phyloP scores from a whole-genome alignment of 371 early-diverging fungal genomes.

The Apophysomyces elegans region DNA sequence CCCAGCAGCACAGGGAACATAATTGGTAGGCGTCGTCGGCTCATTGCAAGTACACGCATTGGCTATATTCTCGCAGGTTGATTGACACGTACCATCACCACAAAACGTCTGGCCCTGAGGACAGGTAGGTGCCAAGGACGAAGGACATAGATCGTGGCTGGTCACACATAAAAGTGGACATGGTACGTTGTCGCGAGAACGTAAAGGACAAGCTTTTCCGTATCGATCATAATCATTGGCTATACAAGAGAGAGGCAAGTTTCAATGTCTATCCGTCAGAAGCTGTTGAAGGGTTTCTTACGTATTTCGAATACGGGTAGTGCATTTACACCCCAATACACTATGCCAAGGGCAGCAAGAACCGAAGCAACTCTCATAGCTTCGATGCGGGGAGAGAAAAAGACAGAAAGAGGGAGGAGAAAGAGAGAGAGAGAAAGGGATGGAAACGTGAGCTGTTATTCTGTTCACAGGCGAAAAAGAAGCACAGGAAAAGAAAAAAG shows the following conservation, averaged over 20 bases:
- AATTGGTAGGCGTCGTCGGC: conserved; percentile 24
- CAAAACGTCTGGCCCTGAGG: conserved; percentile 53
- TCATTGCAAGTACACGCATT: conserved; percentile 52
- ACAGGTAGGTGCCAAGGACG: conserved; percentile 45
- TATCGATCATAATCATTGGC: conserved; percentile 57
- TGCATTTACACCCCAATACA: conserved; percentile 16
- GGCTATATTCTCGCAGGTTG: conserved; percentile 44
- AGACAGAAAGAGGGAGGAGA: neutral
- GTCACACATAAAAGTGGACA: conserved; percentile 62
- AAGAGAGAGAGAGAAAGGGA: conserved; percentile 1
- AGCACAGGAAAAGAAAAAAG: too few species aligned
- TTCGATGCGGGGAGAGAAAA: neutral
- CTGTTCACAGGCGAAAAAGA: too few species aligned
- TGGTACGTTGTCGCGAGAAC: conserved; percentile 35
- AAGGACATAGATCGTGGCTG: conserved; percentile 43
- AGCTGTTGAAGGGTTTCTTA: conserved; percentile 1
- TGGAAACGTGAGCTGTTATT: too few species aligned
- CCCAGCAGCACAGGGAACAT: conserved; percentile 49
- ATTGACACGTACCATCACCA: conserved; percentile 58
- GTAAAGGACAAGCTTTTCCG: conserved; percentile 56
- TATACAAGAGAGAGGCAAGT: conserved; percentile 18
- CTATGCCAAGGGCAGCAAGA: conserved; percentile 9
- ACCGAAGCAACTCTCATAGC: conserved; percentile 21
- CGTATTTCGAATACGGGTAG: conserved; percentile 26
- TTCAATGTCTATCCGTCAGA: neutral